Conservation (phyloP, 805 yeast species). For the Saccharomycopsis oosterbeekiorum region DNA sequence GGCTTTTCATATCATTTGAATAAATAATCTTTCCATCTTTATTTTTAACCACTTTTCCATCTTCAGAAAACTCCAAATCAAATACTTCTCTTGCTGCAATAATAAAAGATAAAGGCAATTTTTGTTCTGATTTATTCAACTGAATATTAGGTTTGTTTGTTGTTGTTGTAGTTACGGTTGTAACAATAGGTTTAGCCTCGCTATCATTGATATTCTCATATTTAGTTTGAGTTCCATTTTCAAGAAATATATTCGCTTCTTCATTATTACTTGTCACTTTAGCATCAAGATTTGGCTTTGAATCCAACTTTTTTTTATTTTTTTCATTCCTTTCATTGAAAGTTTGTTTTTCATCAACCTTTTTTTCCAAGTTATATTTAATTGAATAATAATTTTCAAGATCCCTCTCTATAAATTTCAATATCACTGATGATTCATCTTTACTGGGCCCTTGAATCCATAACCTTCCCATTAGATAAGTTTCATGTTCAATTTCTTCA, state of each 20-base stretch:
- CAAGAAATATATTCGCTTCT: background rate
- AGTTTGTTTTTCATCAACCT: slow-evolving; percentile 2
- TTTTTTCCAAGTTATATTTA: slow-evolving; percentile 20
- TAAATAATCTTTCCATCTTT: slow-evolving; percentile 5
- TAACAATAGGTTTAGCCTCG: background rate
- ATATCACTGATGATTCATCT: slow-evolving; percentile 25
- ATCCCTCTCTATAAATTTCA: slow-evolving; percentile 9
- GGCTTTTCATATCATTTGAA: background rate
- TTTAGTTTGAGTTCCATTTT: background rate
- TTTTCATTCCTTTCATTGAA: background rate
- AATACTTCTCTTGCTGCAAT: slow-evolving; percentile 25
- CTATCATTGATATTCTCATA: background rate
- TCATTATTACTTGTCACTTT: background rate
- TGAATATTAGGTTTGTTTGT: background rate
- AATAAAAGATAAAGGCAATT: slow-evolving; percentile 15
- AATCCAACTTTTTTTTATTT: background rate
- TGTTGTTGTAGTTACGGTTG: background rate
- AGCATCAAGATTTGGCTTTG: background rate
- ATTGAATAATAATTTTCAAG: slow-evolving; percentile 11
- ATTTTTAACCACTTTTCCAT: background rate
- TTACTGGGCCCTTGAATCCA: slow-evolving; percentile 88
- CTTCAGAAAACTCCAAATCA: slow-evolving; percentile 25
- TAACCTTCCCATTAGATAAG: slow-evolving; percentile 69
- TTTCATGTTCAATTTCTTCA: slow-evolving; percentile 40
- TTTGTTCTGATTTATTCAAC: background rate